Evolutionary conservation across 257 asterid species (phyloP), one percentile per base, ranked within the genome.

Genomic region (Nicotiana tomentosiformis): DNA sequence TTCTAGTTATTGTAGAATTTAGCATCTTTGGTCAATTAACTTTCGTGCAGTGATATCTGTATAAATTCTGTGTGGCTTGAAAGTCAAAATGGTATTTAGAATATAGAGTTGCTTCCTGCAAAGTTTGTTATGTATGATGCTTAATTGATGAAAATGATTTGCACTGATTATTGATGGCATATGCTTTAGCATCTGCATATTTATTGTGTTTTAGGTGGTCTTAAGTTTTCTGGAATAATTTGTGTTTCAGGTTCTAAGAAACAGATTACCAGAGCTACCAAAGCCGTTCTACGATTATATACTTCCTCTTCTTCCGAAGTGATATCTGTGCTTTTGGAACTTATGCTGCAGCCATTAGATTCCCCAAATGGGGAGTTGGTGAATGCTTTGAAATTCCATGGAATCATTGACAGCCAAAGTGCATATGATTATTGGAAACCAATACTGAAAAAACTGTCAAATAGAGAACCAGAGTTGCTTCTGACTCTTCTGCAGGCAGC

Each of bases 271-370:
- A 94, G 91, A 86, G 81, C 90, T 60, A 61, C 94, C 87, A 92
- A 89, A 88, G 89, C 87, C 80, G 81, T 92, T 85, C 90, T 92
- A 57, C 88, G 94, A 49, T 84, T 94, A 83, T 94, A 92, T 89
- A 88, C 93, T 85, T 94, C 97, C 76, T 89, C 81, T 85, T 86
- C 99, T 60, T 83, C 93, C 0, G 97, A 94, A 86, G 94, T 95
- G 49, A 91, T 89, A 65, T 82, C 91, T 77, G 88, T 89, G 83
- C 89, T 95, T 61, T 80, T 95, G 91, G 94, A 94, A 83, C 87
- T 90, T 86, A 88, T 95, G 89, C 85, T 94, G 65, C 91, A 86
- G 60, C 92, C 93, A 51, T 84, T 89, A 68, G 92, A 92, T 74
- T 87, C 92, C 6, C 84, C 89, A 55, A 86, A 82, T 67, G 90